Percentiles rank a stretch among this genome's conserved stretches.
Conservation (phyloP, 257 asterid genomes). For the Asclepias syriaca region DNA sequence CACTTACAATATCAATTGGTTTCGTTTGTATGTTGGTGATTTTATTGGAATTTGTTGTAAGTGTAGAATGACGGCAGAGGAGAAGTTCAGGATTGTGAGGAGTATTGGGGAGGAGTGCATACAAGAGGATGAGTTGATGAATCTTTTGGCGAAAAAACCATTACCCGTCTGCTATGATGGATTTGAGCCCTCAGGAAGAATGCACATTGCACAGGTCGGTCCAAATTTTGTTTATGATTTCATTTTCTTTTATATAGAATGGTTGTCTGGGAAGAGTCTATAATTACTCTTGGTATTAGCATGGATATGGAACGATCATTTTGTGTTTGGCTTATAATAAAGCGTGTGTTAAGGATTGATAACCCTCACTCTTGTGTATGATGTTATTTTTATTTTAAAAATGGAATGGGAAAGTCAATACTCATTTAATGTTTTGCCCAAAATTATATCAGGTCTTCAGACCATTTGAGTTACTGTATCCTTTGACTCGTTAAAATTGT, state of each 20-base stretch:
- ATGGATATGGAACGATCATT: no score
- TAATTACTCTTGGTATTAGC: neutral
- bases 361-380: no score
- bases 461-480: neutral
- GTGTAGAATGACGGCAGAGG: slow-evolving; percentile 50
- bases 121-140: slow-evolving; percentile 73
- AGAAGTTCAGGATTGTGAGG: slow-evolving; percentile 57
- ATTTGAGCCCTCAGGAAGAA: slow-evolving; percentile 91
- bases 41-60: neutral
- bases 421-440: neutral
- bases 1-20: neutral
- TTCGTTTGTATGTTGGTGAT: neutral
- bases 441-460: neutral
- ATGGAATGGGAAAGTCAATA: neutral
- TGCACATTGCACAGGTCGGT: slow-evolving; percentile 93
- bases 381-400: neutral
- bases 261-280: neutral
- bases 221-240: neutral
- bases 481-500: neutral
- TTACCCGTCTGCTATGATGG: slow-evolving; percentile 80
- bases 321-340: neutral
- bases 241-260: neutral
- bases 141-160: slow-evolving; percentile 60
- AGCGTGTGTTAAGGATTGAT: neutral
- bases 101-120: slow-evolving; percentile 92